Percentiles rank a stretch among this genome's conserved stretches.
Evolutionary conservation across 805 yeast genomes (phyloP).

Genomic region (Saccharomycopsis fermentans): DNA sequence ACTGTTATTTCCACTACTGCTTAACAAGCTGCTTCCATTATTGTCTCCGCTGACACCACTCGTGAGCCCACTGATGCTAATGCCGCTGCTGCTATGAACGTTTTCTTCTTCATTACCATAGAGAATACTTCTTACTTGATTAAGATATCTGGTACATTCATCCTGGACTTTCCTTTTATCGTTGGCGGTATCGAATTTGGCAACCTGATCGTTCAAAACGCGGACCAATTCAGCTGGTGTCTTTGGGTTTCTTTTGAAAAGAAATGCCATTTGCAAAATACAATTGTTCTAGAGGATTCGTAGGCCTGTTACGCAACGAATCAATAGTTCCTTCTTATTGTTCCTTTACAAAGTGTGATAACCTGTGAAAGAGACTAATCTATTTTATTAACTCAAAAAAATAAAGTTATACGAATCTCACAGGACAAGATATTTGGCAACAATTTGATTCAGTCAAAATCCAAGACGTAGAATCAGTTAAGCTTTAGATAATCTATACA

Average conservation of each 20-base stretch:
- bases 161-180: slow-evolving; percentile 47
- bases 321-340: too few species aligned
- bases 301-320: neutral
- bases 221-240: slow-evolving; percentile 79
- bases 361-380: too few species aligned
- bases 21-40: slow-evolving; percentile 1
- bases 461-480: too few species aligned
- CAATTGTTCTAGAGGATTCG: neutral
- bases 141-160: slow-evolving; percentile 56
- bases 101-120: slow-evolving; percentile 60
- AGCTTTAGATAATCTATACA: too few species aligned
- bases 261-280: slow-evolving; percentile 56
- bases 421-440: too few species aligned
- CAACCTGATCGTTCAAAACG: slow-evolving; percentile 61
- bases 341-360: too few species aligned
- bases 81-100: slow-evolving; percentile 28
- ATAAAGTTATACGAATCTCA: too few species aligned
- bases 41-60: neutral
- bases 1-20: slow-evolving; percentile 1
- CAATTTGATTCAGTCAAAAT: too few species aligned
- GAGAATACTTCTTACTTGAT: slow-evolving; percentile 54
- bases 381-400: too few species aligned
- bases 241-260: slow-evolving; percentile 84
- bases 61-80: neutral
- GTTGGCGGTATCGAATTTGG: slow-evolving; percentile 41